Evolutionary conservation across 1,139 yeast genomes (phyloP), one percentile per base, ranked within the genome.

Genomic region (Arxiozyma heterogenica): DNA sequence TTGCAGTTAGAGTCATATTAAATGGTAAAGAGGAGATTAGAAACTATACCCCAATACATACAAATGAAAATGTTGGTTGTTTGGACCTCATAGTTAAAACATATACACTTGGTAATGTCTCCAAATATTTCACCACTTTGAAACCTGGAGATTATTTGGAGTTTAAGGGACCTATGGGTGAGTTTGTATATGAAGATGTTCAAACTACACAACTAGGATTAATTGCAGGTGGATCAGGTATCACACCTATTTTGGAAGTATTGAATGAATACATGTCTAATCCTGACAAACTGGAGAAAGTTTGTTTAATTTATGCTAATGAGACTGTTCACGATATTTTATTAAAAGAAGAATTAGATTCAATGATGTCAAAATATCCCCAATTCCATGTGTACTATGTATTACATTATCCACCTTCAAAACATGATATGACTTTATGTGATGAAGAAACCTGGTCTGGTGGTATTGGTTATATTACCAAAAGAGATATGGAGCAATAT

Each of bases 221-320:
- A 90, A 83, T 93, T 61, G 96, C 96, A 46, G 71, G 71, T 52
- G 98, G 98, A 67, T 86, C 95, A 48, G 97, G 96, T 63, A 86
- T 90, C 65, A 86, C 97, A 39, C 98, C 98, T 63, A 87, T 91
- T 83, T 86, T 83, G 72, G 96, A 90, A 75, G 86, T 90, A 67
- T 79, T 90, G 63, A 82, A 84, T 62, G 90, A 90, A 52, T 84
- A 90, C 62, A 82, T 86, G 64, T 75, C 77, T 60, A 83, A 87
- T 66, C 65, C 67, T 18, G 53, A 57, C 2, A 51, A 52, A 34
- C 48, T 55, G 11, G 52, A 52, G 22, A 54, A 47, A 39, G 55
- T 58, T 15, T 55, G 64, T 20, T 56, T 68, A 41, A 73, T 85
- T 56, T 91, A 86, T 68, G 97, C 96, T 64, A 87, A 86, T 65